phyloP scores from a whole-genome alignment of 495 filamentous ascomycete genomes.

The Viridothelium virens region DNA sequence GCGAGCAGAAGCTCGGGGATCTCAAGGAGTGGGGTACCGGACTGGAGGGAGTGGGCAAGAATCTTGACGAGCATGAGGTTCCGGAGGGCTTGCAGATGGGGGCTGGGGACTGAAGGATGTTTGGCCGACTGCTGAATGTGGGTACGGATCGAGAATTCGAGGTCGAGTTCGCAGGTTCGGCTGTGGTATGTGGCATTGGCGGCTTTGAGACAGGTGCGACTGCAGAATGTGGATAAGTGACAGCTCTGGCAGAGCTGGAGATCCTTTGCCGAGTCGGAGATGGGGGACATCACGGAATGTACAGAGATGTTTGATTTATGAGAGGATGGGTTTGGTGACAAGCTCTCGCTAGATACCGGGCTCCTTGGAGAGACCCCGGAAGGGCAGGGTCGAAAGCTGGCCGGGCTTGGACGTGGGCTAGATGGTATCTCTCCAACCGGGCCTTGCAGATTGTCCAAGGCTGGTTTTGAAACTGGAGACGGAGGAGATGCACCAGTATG shows the following conservation, averaged over 20 bases:
- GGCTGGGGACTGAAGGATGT: neutral
- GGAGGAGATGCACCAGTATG: too few relatives aligned
- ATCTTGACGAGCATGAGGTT: neutral
- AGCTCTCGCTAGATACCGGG: neutral
- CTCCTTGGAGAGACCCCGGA: neutral
- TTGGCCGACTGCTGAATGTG: neutral
- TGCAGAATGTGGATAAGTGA: slow-evolving; percentile 8
- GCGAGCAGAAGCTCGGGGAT: neutral
- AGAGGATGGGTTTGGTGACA: neutral
- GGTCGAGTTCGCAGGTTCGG: neutral
- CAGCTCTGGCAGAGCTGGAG: slow-evolving; percentile 18
- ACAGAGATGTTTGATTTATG: neutral
- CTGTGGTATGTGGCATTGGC: slow-evolving; percentile 6
- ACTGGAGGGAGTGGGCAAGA: neutral
- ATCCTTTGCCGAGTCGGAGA: neutral
- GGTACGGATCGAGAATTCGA: slow-evolving; percentile 9
- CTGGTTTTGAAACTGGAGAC: too few relatives aligned
- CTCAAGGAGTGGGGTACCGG: neutral
- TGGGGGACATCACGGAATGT: slow-evolving; percentile 1
- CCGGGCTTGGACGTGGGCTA: too few relatives aligned
- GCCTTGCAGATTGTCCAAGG: too few relatives aligned
- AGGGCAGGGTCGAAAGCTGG: too few relatives aligned
- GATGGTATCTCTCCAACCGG: too few relatives aligned
- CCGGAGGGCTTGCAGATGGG: neutral
- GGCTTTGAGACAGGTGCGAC: neutral